Percentiles rank a stretch among this genome's conserved stretches.
phyloP scores from a whole-genome alignment of 2,329 filamentous ascomycete species.

The Colletotrichum chrysophilum region DNA sequence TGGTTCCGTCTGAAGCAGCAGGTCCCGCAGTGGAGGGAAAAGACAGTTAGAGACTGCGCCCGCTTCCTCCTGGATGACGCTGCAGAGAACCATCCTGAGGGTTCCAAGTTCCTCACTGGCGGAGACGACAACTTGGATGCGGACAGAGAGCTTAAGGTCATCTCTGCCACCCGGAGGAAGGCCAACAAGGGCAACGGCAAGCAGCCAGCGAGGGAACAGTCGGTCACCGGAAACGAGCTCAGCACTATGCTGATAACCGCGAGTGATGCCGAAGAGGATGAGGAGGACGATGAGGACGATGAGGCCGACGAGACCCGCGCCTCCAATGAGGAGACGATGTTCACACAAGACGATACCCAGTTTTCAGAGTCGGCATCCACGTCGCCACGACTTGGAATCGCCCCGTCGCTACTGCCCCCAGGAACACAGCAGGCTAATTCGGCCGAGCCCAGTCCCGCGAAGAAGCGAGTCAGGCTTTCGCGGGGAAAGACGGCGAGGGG shows the following conservation, averaged over 20 bases:
- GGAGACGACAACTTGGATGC: not conserved
- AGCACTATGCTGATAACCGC: not conserved
- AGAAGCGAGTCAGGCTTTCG: conserved; percentile 12
- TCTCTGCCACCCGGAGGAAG: not conserved
- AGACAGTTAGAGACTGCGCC: conserved; percentile 38
- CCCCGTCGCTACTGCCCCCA: not conserved
- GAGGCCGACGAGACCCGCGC: not conserved
- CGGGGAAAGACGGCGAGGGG: not conserved
- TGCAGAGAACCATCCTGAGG: conserved; percentile 23
- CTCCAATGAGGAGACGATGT: not conserved
- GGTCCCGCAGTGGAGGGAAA: conserved; percentile 34
- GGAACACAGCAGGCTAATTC: not conserved
- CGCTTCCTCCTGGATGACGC: conserved; percentile 37
- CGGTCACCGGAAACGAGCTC: not conserved
- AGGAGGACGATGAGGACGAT: not conserved
- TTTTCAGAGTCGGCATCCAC: not conserved
- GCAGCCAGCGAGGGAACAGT: not conserved
- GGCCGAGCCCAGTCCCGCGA: not conserved
- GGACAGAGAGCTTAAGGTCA: not conserved
- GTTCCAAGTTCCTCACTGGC: not conserved
- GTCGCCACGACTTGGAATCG: not conserved
- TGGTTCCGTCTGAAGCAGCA: conserved; percentile 43
- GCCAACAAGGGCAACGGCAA: not conserved
- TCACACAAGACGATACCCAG: not conserved
- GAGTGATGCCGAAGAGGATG: not conserved